Conservation (phyloP, 1,284 basidiomycete species). For the Cutaneotrichosporon sp. region DNA sequence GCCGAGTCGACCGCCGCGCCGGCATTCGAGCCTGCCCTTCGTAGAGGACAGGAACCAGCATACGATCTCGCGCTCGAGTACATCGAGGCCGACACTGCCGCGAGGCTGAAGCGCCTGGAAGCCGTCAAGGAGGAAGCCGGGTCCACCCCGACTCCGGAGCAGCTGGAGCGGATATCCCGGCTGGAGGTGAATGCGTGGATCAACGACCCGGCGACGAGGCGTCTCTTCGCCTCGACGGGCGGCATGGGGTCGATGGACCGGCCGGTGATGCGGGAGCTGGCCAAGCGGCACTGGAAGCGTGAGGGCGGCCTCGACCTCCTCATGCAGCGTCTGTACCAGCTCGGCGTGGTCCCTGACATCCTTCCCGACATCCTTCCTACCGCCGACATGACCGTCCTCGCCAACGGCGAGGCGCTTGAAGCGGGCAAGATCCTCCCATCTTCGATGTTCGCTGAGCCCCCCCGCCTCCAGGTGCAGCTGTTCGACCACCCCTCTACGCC, state of each 20-base stretch:
- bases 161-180: constrained; percentile 22
- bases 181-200: constrained; percentile 40
- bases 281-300: constrained; percentile 79
- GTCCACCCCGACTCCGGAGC: constrained; percentile 8
- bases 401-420: constrained; percentile 56
- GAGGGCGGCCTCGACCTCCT: constrained; percentile 76
- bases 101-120: constrained; percentile 1
- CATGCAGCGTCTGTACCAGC: constrained; percentile 86
- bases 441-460: constrained; percentile 49
- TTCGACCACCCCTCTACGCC: constrained; percentile 56
- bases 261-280: constrained; percentile 69
- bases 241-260: constrained; percentile 49
- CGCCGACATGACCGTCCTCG: constrained; percentile 18
- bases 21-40: constrained; percentile 39
- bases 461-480: constrained; percentile 22
- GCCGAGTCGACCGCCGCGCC: constrained; percentile 18
- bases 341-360: constrained; percentile 85
- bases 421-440: constrained; percentile 65
- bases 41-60: constrained; percentile 36
- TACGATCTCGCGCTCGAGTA: constrained; percentile 45
- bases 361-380: constrained; percentile 67
- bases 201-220: constrained; percentile 40
- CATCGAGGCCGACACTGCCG: constrained; percentile 19
- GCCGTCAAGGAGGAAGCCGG: constrained; percentile 6
- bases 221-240: constrained; percentile 33